Base-by-base conservation (phyloP, 345 rosid species). In the Chamaenerion angustifolium region DNA sequence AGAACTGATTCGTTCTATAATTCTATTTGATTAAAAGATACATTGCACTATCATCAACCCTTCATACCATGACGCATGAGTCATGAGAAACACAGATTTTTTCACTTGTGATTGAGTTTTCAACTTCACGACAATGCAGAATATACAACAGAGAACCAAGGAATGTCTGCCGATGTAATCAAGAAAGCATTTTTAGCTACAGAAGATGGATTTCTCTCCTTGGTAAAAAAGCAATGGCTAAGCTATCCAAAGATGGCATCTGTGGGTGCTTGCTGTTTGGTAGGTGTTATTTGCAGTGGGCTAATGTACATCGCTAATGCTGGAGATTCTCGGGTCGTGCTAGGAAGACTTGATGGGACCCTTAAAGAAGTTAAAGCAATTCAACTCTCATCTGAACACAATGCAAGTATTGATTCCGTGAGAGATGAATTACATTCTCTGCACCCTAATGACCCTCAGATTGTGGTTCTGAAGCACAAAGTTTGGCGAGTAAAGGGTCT, bases 401-500 rank as follows among this genome's bases (percentile, higher is more conserved):
- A 88, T 56, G 96, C 95, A 40, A 78, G 92, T 55, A 12, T 72
- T 0, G 94, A 80, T 56, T 80, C 90, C 17, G 96, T 93, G 73
- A 79, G 99, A 71, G 88, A 93, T 46, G 99, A 93, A 68, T 48
- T 93, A 70, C 85, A 56, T 35, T 58, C 70, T 42, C 68, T 82
- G 81, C 96, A 93, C 73, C 99, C 99, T 15, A 55, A 93, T 68
- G 96, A 93, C 71, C 92, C 99, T 17, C 80, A 74, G 51, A 82
- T 93, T 3, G 99, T 93, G 45, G 83, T 88, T n/a, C 68, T 85
- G 57, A 88, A 78, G 65, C 88, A 88, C 68, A 81, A 82, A 46
- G 96, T 88, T 59, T 93, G 99, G 99, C 96, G 96, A 8, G 95
- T 93, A 23, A 88, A 85, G 77, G 99, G 99, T 57, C 66, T 93